These are phyloP conservation scores for Fraxinus sp. DNA, from an alignment of 305 asterid species.

Conservation along the genomic window DNA sequence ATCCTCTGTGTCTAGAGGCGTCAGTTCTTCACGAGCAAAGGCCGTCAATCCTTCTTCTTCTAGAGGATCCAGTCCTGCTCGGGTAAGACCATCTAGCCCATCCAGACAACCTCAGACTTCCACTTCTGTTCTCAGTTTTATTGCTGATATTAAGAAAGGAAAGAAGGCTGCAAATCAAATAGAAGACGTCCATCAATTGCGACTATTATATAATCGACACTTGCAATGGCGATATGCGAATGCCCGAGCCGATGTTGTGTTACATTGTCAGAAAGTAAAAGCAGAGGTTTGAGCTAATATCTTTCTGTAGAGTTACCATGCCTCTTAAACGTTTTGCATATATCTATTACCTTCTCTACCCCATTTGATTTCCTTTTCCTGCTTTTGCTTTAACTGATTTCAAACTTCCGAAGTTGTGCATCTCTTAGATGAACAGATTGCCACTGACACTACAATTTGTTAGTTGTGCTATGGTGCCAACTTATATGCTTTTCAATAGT, in stretches of 20 bases:
- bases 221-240: conserved; percentile 84
- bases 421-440: conserved; percentile 11
- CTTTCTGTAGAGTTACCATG: conserved; percentile 14
- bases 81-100: conserved; percentile 76
- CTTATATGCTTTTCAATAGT: background rate
- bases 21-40: conserved; percentile 61
- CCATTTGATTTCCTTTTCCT: background rate
- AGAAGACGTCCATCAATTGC: conserved; percentile 80
- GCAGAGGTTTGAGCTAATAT: conserved; percentile 58
- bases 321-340: conserved; percentile 17
- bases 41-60: conserved; percentile 44
- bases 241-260: conserved; percentile 51
- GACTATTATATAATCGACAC: conserved; percentile 75
- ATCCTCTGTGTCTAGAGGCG: conserved; percentile 64
- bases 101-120: conserved; percentile 58
- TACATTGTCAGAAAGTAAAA: conserved; percentile 52
- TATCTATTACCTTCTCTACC: background rate
- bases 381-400: background rate
- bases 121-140: conserved; percentile 73
- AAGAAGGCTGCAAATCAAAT: conserved; percentile 65
- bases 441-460: background rate
- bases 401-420: background rate
- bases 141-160: conserved; percentile 69
- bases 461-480: background rate
- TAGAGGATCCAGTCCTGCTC: conserved; percentile 76